Base-by-base conservation (phyloP, 805 yeast genomes). In the Limtongozyma cylindracea region DNA sequence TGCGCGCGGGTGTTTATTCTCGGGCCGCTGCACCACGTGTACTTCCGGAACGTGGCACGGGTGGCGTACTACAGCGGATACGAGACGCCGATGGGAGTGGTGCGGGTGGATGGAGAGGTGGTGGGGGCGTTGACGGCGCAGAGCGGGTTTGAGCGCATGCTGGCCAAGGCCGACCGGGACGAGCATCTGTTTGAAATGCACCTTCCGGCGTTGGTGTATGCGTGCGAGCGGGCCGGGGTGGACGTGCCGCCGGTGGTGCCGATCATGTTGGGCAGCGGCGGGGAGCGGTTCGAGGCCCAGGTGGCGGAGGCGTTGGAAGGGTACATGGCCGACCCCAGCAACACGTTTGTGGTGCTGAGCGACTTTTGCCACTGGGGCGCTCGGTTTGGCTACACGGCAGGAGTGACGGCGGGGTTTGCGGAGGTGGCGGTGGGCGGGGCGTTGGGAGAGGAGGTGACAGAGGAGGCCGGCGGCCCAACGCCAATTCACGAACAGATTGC, bases 121-220 rank as follows among this genome's bases (percentile, higher is more conserved):
- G 45, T 49, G 12, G 24, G 39, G 2, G 31, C 45, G 10, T 36
- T 71, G 18, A n/a, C 18, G 13, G 10, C 12, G n/a, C 35, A 51
- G 3, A 41, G 43, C 2, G 29, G 54, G 5, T 67, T 74, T 29
- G 47, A 49, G 26, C 42, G 38, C 24, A 72, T 80, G 91, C 40
- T 52, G 13, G 29, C 40, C 2, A 56, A 49, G 0, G 53, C 54
- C 9, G 98, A 88, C 39, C 64, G 67, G 27, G 72, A 70, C 10
- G 98, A 88, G 39, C 98, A 88, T 40, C 70, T 88, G 23, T 62
- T 88, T 34, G 98, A 88, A 36, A 76, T 88, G 93, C 96, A 88
- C 42, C 57, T 71, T 37, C 93, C 96, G 0, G 68, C 61, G 27
- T 45, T 76, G 6, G 54, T 60, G 32, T 54, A 61, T 26, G 45